phyloP scores from a whole-genome alignment of 2,329 filamentous ascomycete species.

The Arthrobotrys iridis region DNA sequence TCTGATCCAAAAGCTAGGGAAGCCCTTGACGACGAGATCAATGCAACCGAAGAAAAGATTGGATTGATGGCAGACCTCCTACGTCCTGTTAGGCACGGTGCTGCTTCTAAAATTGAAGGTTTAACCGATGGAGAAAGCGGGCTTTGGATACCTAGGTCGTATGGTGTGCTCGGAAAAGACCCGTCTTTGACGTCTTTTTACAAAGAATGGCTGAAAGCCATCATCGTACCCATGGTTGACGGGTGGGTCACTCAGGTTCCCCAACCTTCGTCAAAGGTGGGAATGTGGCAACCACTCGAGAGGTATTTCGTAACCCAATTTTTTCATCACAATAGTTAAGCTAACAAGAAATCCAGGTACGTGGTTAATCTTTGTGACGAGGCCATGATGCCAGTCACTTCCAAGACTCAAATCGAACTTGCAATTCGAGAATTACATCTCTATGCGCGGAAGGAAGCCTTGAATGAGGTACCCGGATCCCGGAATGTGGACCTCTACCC shows the following conservation, averaged over 20 bases:
- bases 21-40: constrained; percentile 89
- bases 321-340: not conserved
- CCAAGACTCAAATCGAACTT: constrained; percentile 94
- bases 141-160: constrained; percentile 93
- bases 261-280: constrained; percentile 86
- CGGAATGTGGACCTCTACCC: constrained; percentile 92
- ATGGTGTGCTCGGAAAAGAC: constrained; percentile 89
- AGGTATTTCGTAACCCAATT: constrained; percentile 62
- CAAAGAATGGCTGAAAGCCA: constrained; percentile 97
- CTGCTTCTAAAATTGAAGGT: constrained; percentile 96
- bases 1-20: constrained; percentile 86
- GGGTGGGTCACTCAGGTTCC: constrained; percentile 83
- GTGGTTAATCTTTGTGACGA: constrained; percentile 97
- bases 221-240: constrained; percentile 95
- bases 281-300: constrained; percentile 95
- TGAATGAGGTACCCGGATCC: constrained; percentile 91
- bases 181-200: constrained; percentile 86
- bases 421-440: constrained; percentile 87
- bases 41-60: constrained; percentile 96
- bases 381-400: constrained; percentile 88
- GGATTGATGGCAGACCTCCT: constrained; percentile 95
- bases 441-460: constrained; percentile 90
- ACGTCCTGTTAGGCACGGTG: constrained; percentile 88
- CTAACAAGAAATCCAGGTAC: constrained; percentile 65
- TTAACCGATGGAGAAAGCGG: constrained; percentile 94